Evolutionary conservation across 1,139 yeast genomes (phyloP), one percentile per base, ranked within the genome.

Genomic region (Taphrina flavorubra): DNA sequence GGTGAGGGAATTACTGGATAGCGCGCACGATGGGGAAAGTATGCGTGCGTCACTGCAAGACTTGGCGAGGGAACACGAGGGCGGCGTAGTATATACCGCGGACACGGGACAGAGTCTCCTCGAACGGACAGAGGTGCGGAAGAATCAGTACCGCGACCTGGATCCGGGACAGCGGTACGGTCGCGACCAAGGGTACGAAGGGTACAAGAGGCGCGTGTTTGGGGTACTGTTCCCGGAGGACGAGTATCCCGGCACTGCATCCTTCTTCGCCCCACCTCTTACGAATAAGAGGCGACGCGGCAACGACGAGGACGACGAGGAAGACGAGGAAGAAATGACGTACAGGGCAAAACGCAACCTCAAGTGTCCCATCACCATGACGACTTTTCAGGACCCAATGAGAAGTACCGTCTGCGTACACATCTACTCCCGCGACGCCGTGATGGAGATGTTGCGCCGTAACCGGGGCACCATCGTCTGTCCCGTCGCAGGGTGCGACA

Each of bases 301-400:
- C 34, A n/a, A 14, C 46, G 34, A 25, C 2, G 49, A 34, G 7
- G 60, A 56, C 34, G 60, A 40, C 34, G 58, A 36, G 5, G 72
- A 70, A 6, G 74, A 71, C 14, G 74, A 72, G 31, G 25, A 72
- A 20, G 68, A 69, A 13, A 67, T 73, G 25, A 72, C 71, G 51
- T 58, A 31, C n/a, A 68, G 64, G 11, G 64, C 70, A 34, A 69
- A 60, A 34, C 58, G 61, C 7, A 68, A 71, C 37, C 53, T 70
- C 25, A 70, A 58, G 62, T 73, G 75, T 46, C 75, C 75, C 34
- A 47, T 73, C 34, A 65, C 75, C 13, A 60, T 63, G 59, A 51
- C 44, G 36, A 37, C 69, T 2, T 55, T 72, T 46, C 70, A 40
- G 13, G 65, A 73, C 39, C 75, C 75, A 6, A 72, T 73, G 40